Evolutionary conservation across 768 basidiomycete species (phyloP).

Genomic region (Boletus rufocinnamomeus): DNA sequence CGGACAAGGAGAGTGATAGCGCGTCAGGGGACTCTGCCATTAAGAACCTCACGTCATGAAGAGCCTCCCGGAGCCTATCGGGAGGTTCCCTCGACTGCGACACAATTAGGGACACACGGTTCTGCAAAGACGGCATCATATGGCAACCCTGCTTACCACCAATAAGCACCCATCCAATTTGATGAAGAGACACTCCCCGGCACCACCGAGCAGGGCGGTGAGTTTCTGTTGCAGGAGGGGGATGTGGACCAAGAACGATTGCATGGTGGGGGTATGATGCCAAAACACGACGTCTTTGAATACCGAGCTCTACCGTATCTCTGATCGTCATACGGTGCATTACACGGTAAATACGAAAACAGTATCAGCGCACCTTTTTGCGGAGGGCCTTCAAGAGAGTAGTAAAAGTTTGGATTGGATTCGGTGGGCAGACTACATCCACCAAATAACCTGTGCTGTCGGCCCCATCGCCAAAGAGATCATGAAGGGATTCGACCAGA

Average conservation of each 20-base stretch:
- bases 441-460: conserved; percentile 49
- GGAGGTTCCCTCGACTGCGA: conserved; percentile 18
- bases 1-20: conserved; percentile 34
- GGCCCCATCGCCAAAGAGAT: neutral
- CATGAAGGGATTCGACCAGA: neutral
- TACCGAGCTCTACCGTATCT: conserved; percentile 9
- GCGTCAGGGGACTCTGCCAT: conserved; percentile 13
- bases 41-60: conserved; percentile 7
- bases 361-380: conserved; percentile 32
- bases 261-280: conserved; percentile 47
- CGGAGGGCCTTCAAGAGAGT: conserved; percentile 43
- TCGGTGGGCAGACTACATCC: conserved; percentile 42
- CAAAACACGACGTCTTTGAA: conserved; percentile 49
- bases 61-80: conserved; percentile 12
- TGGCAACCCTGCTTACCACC: conserved; percentile 20
- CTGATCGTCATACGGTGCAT: neutral
- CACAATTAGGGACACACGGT: conserved; percentile 3
- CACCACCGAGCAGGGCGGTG: neutral
- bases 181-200: conserved; percentile 21
- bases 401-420: conserved; percentile 38
- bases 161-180: conserved; percentile 17
- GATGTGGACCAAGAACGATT: conserved; percentile 58
- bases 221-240: conserved; percentile 20
- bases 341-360: conserved; percentile 8
- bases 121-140: neutral